These are phyloP conservation scores for Cyberlindnera maclurae DNA, from an alignment of 805 yeast species.

Conservation along the genomic window DNA sequence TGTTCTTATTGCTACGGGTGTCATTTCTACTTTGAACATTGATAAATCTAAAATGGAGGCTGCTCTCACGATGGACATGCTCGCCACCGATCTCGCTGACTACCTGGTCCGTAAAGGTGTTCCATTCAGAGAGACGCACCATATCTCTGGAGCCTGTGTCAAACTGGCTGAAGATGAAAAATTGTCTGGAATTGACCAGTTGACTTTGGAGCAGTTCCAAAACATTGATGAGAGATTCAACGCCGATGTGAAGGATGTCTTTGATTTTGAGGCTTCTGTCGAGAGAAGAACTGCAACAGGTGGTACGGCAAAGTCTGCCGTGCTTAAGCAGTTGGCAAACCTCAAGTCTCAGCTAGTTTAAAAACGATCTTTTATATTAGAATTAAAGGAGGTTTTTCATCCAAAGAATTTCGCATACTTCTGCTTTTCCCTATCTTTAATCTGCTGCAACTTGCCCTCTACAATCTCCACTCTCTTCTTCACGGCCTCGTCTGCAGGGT, in stretches of 20 bases:
- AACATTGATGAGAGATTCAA: slow-evolving; percentile 74
- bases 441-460: slow-evolving; percentile 32
- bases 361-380: neutral
- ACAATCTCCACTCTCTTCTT: slow-evolving; percentile 35
- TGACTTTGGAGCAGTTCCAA: slow-evolving; percentile 71
- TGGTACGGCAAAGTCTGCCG: slow-evolving; percentile 92
- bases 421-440: slow-evolving; percentile 43
- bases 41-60: slow-evolving; percentile 70
- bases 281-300: slow-evolving; percentile 97
- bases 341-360: slow-evolving; percentile 25
- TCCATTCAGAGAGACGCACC: slow-evolving; percentile 98
- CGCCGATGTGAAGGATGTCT: slow-evolving; percentile 75
- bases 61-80: slow-evolving; percentile 97
- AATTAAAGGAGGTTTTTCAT: neutral
- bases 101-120: slow-evolving; percentile 96
- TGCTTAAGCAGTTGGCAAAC: slow-evolving; percentile 57
- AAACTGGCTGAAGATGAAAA: slow-evolving; percentile 75
- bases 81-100: slow-evolving; percentile 97
- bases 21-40: slow-evolving; percentile 76
- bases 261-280: slow-evolving; percentile 87
- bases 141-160: slow-evolving; percentile 97
- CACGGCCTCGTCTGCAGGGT: slow-evolving; percentile 46
- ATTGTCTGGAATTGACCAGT: slow-evolving; percentile 79
- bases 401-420: slow-evolving; percentile 59
- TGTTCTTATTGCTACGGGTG: slow-evolving; percentile 91